These are phyloP conservation scores for Fagus crenata DNA, from an alignment of 306 rosid genomes.

Conservation along the genomic window DNA sequence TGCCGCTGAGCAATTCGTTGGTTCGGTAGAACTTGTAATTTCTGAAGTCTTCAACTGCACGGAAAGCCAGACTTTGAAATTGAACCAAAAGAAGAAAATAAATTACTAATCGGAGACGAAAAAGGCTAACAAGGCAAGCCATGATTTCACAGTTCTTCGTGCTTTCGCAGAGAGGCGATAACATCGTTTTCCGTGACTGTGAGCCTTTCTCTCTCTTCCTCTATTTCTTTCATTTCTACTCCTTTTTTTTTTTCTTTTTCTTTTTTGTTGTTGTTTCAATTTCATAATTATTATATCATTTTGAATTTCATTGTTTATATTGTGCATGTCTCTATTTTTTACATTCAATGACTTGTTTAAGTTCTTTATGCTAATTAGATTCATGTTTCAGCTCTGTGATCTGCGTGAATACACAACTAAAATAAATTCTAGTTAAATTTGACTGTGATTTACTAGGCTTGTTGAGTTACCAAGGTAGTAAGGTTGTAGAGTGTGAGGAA, in stretches of 20 bases:
- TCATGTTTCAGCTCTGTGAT: not conserved
- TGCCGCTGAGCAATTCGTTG: conserved; percentile 11
- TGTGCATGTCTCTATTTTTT: not conserved
- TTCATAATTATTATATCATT: not conserved
- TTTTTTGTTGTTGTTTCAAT: not conserved
- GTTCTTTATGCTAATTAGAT: not conserved
- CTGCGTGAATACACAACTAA: not conserved
- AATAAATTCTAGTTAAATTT: not conserved
- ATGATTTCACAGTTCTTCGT: conserved; percentile 97
- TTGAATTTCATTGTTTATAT: not conserved
- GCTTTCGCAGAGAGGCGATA: conserved; percentile 91
- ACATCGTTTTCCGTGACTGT: conserved; percentile 93
- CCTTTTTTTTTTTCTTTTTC: no score
- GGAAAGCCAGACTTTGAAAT: not conserved
- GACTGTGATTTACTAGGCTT: not conserved
- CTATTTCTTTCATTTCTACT: not conserved
- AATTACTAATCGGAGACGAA: not conserved
- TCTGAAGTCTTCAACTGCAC: conserved; percentile 3
- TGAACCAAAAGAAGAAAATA: not conserved
- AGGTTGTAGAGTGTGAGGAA: no score
- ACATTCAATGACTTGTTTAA: not conserved
- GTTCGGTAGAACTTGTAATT: not conserved
- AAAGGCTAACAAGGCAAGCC: not conserved
- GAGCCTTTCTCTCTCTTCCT: conserved; percentile 16
- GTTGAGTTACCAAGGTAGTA: not conserved